These are phyloP conservation scores for Phylloporus gajari DNA, from an alignment of 1,284 basidiomycete genomes.

Conservation along the genomic window DNA sequence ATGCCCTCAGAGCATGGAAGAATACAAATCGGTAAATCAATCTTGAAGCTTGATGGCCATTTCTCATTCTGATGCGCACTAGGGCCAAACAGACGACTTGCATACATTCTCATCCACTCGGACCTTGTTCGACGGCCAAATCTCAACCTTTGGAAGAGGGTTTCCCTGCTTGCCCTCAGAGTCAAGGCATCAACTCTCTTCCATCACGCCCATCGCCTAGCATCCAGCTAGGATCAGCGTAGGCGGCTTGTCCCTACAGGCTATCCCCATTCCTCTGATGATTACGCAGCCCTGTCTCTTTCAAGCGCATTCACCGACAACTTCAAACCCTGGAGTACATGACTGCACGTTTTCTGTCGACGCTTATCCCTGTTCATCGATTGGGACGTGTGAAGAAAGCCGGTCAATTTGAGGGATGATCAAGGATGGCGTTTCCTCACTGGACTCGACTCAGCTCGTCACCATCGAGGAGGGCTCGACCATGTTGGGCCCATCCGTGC, in stretches of 20 bases:
- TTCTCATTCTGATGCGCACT: conserved; percentile 25
- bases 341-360: conserved; percentile 68
- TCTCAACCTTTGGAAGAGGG: conserved; percentile 58
- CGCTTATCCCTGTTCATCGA: conserved; percentile 69
- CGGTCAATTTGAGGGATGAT: too few relatives aligned
- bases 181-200: conserved; percentile 81
- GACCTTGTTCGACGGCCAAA: conserved; percentile 69
- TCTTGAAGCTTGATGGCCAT: conserved; percentile 14
- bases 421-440: too few relatives aligned
- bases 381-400: too few relatives aligned
- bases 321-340: conserved; percentile 67
- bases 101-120: conserved; percentile 66
- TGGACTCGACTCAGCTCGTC: too few relatives aligned
- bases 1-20: conserved; percentile 66
- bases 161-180: conserved; percentile 70
- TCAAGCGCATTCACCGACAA: conserved; percentile 64
- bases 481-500: too few relatives aligned
- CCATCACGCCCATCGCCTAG: conserved; percentile 69
- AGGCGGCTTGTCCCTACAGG: conserved; percentile 42
- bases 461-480: too few relatives aligned
- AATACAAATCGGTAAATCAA: conserved; percentile 64
- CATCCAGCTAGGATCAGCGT: conserved; percentile 70
- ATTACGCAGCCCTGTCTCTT: conserved; percentile 52
- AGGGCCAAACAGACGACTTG: conserved; percentile 67
- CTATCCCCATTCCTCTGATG: conserved; percentile 27